Evolutionary conservation across 1,139 yeast genomes (phyloP).

Genomic region (Pichia sp.): DNA sequence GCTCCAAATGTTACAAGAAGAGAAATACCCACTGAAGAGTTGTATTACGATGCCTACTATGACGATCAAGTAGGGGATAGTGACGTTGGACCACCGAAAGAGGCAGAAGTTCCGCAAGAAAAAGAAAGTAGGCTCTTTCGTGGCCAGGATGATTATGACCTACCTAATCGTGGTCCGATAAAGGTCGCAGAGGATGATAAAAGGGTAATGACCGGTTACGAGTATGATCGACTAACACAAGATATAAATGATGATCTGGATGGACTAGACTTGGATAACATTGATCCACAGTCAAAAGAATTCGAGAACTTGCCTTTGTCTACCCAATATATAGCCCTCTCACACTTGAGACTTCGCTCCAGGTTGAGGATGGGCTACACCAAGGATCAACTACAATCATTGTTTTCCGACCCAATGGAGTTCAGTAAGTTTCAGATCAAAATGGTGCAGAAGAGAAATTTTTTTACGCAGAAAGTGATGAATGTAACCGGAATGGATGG

Average conservation of each 20-base stretch:
- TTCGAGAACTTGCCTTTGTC: slow-evolving; percentile 67
- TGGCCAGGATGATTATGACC: slow-evolving; percentile 73
- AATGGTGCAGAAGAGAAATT: slow-evolving; percentile 88
- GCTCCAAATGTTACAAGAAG: slow-evolving; percentile 8
- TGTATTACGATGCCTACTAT: slow-evolving; percentile 27
- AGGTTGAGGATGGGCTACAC: slow-evolving; percentile 93
- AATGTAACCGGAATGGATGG: slow-evolving; percentile 73
- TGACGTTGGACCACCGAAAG: slow-evolving; percentile 17
- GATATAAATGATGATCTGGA: slow-evolving; percentile 65
- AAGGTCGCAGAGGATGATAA: slow-evolving; percentile 49
- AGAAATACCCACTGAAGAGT: slow-evolving; percentile 10
- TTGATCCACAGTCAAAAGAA: slow-evolving; percentile 67
- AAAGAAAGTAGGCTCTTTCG: slow-evolving; percentile 32
- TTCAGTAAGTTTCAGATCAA: slow-evolving; percentile 90
- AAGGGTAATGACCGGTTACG: slow-evolving; percentile 71
- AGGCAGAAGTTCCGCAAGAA: slow-evolving; percentile 4
- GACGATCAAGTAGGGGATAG: slow-evolving; percentile 29
- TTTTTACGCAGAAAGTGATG: slow-evolving; percentile 82
- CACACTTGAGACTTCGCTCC: slow-evolving; percentile 77
- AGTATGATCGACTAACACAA: slow-evolving; percentile 56
- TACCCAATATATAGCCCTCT: slow-evolving; percentile 83
- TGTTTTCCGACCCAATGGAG: slow-evolving; percentile 83
- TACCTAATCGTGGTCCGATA: slow-evolving; percentile 60
- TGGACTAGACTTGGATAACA: slow-evolving; percentile 61
- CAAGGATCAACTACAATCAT: slow-evolving; percentile 72